Base-by-base conservation (phyloP, 768 basidiomycete genomes). In the Hortiboletus flavorubellus region DNA sequence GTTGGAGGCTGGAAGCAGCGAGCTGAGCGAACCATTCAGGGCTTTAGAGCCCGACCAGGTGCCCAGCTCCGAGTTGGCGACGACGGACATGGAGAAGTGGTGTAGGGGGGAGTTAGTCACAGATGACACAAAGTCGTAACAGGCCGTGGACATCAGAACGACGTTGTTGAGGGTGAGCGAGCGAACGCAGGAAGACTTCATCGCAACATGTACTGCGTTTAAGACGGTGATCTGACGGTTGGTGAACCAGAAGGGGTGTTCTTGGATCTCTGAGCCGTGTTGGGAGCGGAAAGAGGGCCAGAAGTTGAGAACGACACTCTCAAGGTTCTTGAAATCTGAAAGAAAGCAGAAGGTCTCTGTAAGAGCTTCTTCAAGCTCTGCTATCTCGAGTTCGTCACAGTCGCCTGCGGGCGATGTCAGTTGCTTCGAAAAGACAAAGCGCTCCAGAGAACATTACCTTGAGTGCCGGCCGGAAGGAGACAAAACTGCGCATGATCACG, bases 241-340 rank as follows among this genome's bases (percentile, higher is more conserved):
- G 34, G 69, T 59, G 47, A 72, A 70, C 69, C 69, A 70, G 43
- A 59, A 70, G 5, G 69, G 70, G 18, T 64, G 59, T 15, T 70
- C 70, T 16, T 49, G 64, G 8, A 65, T 40, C 43, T 70, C 68
- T 10, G 30, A 14, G 2, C 63, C 69, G 6, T 18, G 33, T 15
- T 66, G 60, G 8, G 68, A 64, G 23, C 48, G 50, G 55, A 70
- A 72, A 0, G 67, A 66, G 8, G 69, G 69, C 69, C 69, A 70
- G 33, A 70, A 70, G 49, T 63, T 68, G 49, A 72, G 63, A 7
- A 53, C 49, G 14, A 70, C 52, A 8, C 49, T 54, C 37, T 60
- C 54, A 4, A 70, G 61, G 34, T 58, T 62, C 53, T 56, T 52
- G 43, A 70, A 60, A 16, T 37, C 39, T 1, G 63, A 18, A 2